Percentiles rank a stretch among this genome's conserved stretches.
Evolutionary conservation across 2,329 filamentous ascomycete species (phyloP).

Genomic region (Fusarium nelsonii): DNA sequence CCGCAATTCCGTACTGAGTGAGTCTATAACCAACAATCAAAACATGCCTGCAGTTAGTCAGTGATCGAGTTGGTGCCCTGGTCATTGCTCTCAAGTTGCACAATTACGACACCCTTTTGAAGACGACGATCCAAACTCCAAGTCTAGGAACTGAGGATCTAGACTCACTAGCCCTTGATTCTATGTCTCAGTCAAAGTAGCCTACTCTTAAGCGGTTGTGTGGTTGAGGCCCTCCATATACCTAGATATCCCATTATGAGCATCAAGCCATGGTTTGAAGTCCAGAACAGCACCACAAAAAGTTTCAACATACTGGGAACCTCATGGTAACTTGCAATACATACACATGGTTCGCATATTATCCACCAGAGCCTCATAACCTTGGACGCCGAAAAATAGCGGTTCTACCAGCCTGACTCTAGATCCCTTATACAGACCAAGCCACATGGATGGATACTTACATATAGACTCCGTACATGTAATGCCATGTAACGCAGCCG

Average conservation of each 20-base stretch:
- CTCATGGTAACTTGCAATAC: conserved; percentile 19
- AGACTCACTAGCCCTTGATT: neutral
- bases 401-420: neutral
- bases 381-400: neutral
- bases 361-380: conserved; percentile 24
- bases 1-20: neutral
- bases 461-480: conserved; percentile 22
- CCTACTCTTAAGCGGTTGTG: neutral
- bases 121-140: neutral
- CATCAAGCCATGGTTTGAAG: neutral
- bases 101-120: neutral
- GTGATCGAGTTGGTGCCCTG: neutral
- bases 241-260: neutral
- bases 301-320: conserved; percentile 1
- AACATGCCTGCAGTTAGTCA: neutral
- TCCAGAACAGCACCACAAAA: neutral
- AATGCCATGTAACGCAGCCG: conserved; percentile 20
- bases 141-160: neutral
- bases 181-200: neutral
- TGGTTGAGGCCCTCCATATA: conserved; percentile 26
- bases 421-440: conserved; percentile 4
- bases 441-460: conserved; percentile 25
- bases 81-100: neutral
- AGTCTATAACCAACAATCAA: neutral
- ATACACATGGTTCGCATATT: conserved; percentile 32